Percentiles rank a stretch among this genome's conserved stretches.
These are phyloP conservation scores for Cyphellophora europaea DNA, from an alignment of 2,329 filamentous ascomycete genomes.

Conservation along the genomic window DNA sequence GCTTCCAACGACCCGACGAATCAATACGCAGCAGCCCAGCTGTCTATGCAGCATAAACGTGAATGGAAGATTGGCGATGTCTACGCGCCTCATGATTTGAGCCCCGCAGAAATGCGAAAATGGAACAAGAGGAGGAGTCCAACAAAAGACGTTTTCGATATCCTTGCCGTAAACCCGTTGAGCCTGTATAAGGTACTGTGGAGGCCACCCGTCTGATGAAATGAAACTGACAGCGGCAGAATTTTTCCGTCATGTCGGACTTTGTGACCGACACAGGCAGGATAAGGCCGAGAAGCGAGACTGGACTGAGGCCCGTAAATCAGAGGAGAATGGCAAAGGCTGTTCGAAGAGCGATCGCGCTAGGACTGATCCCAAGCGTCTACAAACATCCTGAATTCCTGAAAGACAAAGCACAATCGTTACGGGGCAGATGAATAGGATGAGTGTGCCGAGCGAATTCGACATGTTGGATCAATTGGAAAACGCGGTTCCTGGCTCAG, in stretches of 20 bases:
- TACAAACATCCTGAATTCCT: constrained; percentile 82
- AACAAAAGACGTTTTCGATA: constrained; percentile 65
- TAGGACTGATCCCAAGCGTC: constrained; percentile 86
- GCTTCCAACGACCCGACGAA: too few species aligned
- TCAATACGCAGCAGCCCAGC: too few species aligned
- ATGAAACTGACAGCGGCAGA: constrained; percentile 44
- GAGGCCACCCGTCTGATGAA: constrained; percentile 9
- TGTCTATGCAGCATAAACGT: too few species aligned
- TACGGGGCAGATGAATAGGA: too few species aligned
- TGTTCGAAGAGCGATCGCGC: constrained; percentile 74
- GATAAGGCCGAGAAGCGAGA: constrained; percentile 67
- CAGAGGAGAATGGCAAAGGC: constrained; percentile 91
- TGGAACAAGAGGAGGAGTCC: constrained; percentile 54
- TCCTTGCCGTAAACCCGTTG: constrained; percentile 68
- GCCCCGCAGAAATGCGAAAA: constrained; percentile 67
- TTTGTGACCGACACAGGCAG: constrained; percentile 77
- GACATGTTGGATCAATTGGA: too few species aligned
- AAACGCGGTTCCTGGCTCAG: neutral
- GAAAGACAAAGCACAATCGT: too few species aligned
- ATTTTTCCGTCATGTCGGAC: constrained; percentile 84
- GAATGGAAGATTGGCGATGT: constrained; percentile 71
- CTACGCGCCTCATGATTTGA: constrained; percentile 84
- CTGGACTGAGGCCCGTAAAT: constrained; percentile 76
- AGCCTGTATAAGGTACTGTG: constrained; percentile 81
- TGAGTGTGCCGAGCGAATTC: too few species aligned